Percentiles rank a stretch among this genome's conserved stretches.
phyloP scores from a whole-genome alignment of 495 filamentous ascomycete species.

The Aspergillus coremiiformis region DNA sequence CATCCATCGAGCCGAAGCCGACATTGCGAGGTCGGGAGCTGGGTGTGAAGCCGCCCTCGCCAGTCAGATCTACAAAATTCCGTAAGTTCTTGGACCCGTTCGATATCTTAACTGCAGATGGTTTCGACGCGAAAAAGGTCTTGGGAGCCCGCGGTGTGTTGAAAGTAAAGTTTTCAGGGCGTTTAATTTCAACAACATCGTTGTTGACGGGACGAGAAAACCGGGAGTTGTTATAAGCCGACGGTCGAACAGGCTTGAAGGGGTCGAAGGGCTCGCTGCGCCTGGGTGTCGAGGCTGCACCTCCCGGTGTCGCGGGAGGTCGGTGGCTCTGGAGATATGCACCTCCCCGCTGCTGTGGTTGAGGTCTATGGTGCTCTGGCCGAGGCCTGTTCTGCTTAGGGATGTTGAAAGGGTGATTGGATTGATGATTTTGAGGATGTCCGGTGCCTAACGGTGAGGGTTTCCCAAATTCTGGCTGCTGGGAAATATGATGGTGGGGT shows the following conservation, averaged over 20 bases:
- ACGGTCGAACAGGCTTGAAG: conserved; percentile 37
- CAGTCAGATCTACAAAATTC: conserved; percentile 41
- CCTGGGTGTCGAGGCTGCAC: conserved; percentile 17
- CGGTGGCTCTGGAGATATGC: conserved; percentile 15
- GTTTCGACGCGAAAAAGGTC: conserved; percentile 39
- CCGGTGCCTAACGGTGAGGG: conserved; percentile 45
- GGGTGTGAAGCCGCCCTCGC: conserved; percentile 19
- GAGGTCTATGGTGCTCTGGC: conserved; percentile 42
- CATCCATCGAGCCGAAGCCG: conserved; percentile 43
- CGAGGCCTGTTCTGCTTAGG: conserved; percentile 42
- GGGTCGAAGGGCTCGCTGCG: conserved; percentile 32
- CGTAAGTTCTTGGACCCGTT: conserved; percentile 33
- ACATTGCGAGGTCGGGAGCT: conserved; percentile 21
- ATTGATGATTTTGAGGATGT: conserved; percentile 27
- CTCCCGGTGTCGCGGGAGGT: conserved; percentile 13
- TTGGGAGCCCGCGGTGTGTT: conserved; percentile 32
- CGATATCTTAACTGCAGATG: conserved; percentile 25
- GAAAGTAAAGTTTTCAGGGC: conserved; percentile 38
- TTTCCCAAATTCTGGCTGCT: conserved; percentile 53
- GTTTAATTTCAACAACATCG: conserved; percentile 38
- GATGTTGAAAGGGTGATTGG: conserved; percentile 45
- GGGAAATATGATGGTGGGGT: conserved; percentile 15
- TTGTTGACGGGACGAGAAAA: conserved; percentile 19
- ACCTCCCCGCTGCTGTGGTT: conserved; percentile 11
- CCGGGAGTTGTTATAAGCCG: conserved; percentile 30